Evolutionary conservation across 768 basidiomycete genomes (phyloP), one percentile per base, ranked within the genome.

Genomic region (Coprinopsis strossmayeri): DNA sequence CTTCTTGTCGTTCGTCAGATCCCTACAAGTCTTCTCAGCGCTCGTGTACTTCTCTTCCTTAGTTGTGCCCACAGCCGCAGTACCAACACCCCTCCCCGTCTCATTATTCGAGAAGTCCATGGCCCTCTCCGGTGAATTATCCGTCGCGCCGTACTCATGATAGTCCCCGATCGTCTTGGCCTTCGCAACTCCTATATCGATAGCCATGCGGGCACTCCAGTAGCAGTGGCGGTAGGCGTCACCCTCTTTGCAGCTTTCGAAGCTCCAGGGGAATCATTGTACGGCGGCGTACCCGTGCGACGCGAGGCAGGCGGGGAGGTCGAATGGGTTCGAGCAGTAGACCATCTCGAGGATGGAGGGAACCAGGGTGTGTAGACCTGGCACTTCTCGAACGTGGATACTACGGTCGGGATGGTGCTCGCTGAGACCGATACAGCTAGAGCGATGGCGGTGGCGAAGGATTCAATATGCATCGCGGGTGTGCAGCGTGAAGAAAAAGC

Each of bases 21-120:
- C 30, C 30, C 30, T 32, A 32, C 30, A 32, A 32, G 30, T 32
- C 30, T 7, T 15, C 30, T 32, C 30, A 7, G 30, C 30, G 15
- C 30, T 32, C n/a, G n/a, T n/a, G n/a, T 45, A 45, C 28, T 45
- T 45, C 40, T 42, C 40, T 24, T 25, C 40, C 23, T 42, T 42
- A 18, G 5, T 42, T 4, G 40, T 23, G 3, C 40, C 40, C 3
- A 23, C 40, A 26, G 40, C 40, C 9, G 9, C 18, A 9, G 40
- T 9, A 20, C 40, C 40, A 42, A 42, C 24, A 26, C 18, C 18
- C 18, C 40, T 7, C 5, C 40, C 40, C 15, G 40, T 42, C 18
- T 20, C 40, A 25, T 42, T 42, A 18, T 42, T 42, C 24, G 40
- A 12, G 18, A 42, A 17, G 18, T 42, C 40, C 40, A 42, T 42